Conservation (phyloP, 2,329 filamentous ascomycete genomes). For the Aureobasidium leucospermi region DNA sequence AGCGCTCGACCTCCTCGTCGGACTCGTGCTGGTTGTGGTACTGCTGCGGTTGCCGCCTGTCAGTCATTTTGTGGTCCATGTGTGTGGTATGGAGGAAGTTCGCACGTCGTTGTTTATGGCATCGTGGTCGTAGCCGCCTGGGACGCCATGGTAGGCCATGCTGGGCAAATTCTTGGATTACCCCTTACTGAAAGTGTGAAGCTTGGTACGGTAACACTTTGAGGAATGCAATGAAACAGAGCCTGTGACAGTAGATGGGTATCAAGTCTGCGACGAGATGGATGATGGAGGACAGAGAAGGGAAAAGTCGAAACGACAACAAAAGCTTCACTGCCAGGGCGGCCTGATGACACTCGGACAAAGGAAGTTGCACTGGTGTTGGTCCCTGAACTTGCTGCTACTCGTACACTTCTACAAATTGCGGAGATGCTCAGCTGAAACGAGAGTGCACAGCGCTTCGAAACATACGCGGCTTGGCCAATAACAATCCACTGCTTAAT, state of each 20-base stretch:
- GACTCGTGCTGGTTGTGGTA: conserved; percentile 27
- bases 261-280: not conserved
- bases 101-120: conserved; percentile 18
- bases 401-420: not conserved
- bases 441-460: not conserved
- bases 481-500: not conserved
- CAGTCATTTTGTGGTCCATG: conserved; percentile 1
- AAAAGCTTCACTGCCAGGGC: not conserved
- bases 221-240: conserved; percentile 8
- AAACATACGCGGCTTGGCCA: conserved; percentile 2
- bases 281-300: not conserved
- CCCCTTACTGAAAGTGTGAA: not conserved
- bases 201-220: not conserved
- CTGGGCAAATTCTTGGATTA: not conserved
- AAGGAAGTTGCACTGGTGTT: not conserved
- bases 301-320: conserved; percentile 1
- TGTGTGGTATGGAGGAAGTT: not conserved
- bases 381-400: not conserved
- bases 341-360: not conserved
- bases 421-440: not conserved
- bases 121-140: conserved; percentile 24
- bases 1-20: conserved; percentile 42
- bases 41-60: conserved; percentile 14
- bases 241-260: not conserved
- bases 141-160: conserved; percentile 29